Conservation (phyloP, 768 basidiomycete species). For the Multifurca ochricompacta region DNA sequence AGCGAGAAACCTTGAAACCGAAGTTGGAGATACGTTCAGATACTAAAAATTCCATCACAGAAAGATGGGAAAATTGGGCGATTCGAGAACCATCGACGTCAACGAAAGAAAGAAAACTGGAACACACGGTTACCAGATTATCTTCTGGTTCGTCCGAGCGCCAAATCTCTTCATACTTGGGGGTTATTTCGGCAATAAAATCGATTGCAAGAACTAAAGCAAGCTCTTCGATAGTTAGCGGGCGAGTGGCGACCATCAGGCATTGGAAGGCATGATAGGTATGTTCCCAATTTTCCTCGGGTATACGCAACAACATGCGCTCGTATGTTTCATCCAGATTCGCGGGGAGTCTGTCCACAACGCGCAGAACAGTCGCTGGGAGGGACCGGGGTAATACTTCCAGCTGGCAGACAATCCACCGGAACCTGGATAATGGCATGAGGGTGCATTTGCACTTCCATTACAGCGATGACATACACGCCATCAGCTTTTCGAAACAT, state of each 20-base stretch:
- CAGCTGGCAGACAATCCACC: not conserved
- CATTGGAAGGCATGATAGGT: conserved; percentile 4
- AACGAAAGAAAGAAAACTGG: conserved; percentile 5
- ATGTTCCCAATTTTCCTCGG: conserved; percentile 13
- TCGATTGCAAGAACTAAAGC: conserved; percentile 9
- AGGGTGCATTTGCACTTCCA: not conserved
- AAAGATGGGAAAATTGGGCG: conserved; percentile 2
- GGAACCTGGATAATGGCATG: not conserved
- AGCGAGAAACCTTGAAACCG: conserved; percentile 1
- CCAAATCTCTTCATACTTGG: conserved; percentile 10
- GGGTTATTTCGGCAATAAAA: conserved; percentile 4
- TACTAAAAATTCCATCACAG: conserved; percentile 7
- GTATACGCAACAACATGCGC: conserved; percentile 1
- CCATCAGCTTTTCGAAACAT: conserved; percentile 8
- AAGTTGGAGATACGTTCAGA: conserved; percentile 2
- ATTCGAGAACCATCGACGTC: conserved; percentile 2
- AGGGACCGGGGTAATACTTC: not conserved
- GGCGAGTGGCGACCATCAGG: conserved; percentile 5
- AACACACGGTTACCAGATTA: not conserved
- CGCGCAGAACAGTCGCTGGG: conserved; percentile 3
- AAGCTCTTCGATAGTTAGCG: conserved; percentile 8
- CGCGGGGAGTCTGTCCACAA: not conserved
- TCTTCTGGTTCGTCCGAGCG: conserved; percentile 1
- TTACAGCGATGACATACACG: conserved; percentile 3
- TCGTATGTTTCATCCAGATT: conserved; percentile 4